Percentiles rank a stretch among this genome's conserved stretches.
These are phyloP conservation scores for Exophiala lecanii-corni DNA, from an alignment of 2,329 filamentous ascomycete genomes.

Conservation along the genomic window DNA sequence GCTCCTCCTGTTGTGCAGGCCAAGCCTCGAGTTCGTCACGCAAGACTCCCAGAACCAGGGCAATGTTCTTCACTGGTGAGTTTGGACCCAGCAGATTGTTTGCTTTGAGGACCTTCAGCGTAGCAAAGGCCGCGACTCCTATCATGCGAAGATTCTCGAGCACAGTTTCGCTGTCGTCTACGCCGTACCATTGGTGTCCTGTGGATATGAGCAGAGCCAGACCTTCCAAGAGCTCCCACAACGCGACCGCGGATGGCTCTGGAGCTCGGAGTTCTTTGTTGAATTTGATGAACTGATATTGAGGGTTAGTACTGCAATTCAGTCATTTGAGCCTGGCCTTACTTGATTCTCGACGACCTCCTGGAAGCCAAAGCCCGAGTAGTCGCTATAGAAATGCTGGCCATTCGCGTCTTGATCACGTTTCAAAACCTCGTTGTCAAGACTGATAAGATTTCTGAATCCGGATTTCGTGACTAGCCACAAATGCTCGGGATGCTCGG, in stretches of 20 bases:
- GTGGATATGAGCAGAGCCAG: slow-evolving; percentile 5
- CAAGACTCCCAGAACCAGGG: slow-evolving; percentile 8
- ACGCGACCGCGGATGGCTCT: slow-evolving; percentile 1
- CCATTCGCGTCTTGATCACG: slow-evolving; percentile 1
- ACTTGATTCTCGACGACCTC: slow-evolving; percentile 17
- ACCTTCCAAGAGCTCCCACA: slow-evolving; percentile 9
- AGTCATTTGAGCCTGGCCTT: no score
- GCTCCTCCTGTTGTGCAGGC: no score
- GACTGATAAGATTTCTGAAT: not conserved
- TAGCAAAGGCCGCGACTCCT: slow-evolving; percentile 7
- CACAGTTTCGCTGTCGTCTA: slow-evolving; percentile 3
- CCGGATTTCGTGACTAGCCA: slow-evolving; percentile 10
- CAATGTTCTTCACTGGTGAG: slow-evolving; percentile 10
- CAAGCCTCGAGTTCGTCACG: slow-evolving; percentile 1
- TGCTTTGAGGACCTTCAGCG: slow-evolving; percentile 8
- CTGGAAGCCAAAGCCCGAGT: slow-evolving; percentile 10
- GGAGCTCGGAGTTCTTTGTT: not conserved
- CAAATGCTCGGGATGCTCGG: slow-evolving; percentile 2
- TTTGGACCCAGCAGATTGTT: slow-evolving; percentile 4
- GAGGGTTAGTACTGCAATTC: no score
- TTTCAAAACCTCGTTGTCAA: slow-evolving; percentile 4
- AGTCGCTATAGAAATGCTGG: slow-evolving; percentile 5
- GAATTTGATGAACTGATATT: no score
- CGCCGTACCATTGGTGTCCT: not conserved
- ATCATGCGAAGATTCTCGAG: slow-evolving; percentile 7